Conservation (phyloP, 129 eudicot species). For the Gnaphalium uliginosum region DNA sequence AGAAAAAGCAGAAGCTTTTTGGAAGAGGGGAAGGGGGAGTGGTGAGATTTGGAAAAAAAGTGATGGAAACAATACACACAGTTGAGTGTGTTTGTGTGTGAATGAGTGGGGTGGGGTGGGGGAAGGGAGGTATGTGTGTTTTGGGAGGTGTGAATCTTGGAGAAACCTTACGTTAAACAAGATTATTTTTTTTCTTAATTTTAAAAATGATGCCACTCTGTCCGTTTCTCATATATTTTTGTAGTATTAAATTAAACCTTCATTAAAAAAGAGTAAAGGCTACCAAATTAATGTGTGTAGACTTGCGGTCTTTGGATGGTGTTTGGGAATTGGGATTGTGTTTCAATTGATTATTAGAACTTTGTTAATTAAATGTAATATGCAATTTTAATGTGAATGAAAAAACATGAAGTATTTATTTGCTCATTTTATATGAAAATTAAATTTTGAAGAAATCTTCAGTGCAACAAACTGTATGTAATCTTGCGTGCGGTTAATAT, state of each 20-base stretch:
- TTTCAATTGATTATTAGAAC: not conserved
- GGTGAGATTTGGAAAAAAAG: slow-evolving; percentile 48
- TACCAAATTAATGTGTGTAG: not conserved
- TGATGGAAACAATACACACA: slow-evolving; percentile 17
- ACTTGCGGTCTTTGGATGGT: not conserved
- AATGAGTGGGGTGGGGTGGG: slow-evolving; percentile 28
- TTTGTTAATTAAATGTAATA: too few species aligned
- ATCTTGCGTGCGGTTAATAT: too few species aligned
- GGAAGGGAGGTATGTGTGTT: slow-evolving; percentile 27
- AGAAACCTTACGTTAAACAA: slow-evolving; percentile 56
- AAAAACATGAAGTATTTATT: too few species aligned
- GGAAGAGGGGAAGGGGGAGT: slow-evolving; percentile 21
- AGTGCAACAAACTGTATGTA: too few species aligned
- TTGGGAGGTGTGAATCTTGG: slow-evolving; percentile 59
- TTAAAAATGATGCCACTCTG: slow-evolving; percentile 29
- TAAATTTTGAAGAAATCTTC: too few species aligned
- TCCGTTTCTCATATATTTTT: slow-evolving; percentile 22
- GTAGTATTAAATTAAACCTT: not conserved
- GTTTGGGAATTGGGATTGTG: not conserved
- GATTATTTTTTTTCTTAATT: slow-evolving; percentile 2
- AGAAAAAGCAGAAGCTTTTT: slow-evolving; percentile 5
- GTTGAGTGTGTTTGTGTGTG: slow-evolving; percentile 16
- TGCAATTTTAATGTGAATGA: too few species aligned
- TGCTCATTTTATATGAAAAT: too few species aligned
- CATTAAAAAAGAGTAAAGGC: not conserved